These are phyloP conservation scores for Setomelanomma holmii DNA, from an alignment of 2,329 filamentous ascomycete genomes.

Conservation along the genomic window DNA sequence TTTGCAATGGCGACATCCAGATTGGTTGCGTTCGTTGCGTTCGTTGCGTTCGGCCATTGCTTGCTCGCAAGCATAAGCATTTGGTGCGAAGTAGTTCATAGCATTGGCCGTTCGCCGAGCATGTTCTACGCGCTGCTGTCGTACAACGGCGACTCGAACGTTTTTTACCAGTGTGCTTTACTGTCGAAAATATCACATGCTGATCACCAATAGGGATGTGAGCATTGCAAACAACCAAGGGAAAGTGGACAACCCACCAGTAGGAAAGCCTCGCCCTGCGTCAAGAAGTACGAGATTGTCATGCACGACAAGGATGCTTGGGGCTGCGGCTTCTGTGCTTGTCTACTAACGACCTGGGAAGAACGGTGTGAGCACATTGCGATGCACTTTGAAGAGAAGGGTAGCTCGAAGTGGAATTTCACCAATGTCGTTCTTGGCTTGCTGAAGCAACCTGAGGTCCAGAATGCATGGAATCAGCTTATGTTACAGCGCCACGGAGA, in stretches of 20 bases:
- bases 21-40: no score
- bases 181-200: slow-evolving; percentile 1
- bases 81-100: not conserved
- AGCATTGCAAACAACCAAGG: slow-evolving; percentile 70
- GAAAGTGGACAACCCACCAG: slow-evolving; percentile 60
- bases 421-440: slow-evolving; percentile 72
- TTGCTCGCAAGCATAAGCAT: no score
- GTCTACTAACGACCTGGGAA: slow-evolving; percentile 68
- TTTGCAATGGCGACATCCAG: no score
- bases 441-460: slow-evolving; percentile 69
- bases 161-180: not conserved
- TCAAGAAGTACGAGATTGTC: slow-evolving; percentile 49
- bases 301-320: slow-evolving; percentile 70
- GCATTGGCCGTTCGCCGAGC: no score
- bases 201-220: slow-evolving; percentile 56
- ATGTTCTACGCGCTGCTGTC: no score
- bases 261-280: slow-evolving; percentile 56
- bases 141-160: no score
- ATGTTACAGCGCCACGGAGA: slow-evolving; percentile 62
- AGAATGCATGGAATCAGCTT: slow-evolving; percentile 68
- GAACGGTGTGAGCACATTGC: slow-evolving; percentile 73
- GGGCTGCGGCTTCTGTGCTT: slow-evolving; percentile 73
- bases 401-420: slow-evolving; percentile 69
- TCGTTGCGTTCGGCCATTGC: no score
- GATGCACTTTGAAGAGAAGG: slow-evolving; percentile 71